Conservation (phyloP, 352 stramenopile species). For the Saprolegnia diclina region DNA sequence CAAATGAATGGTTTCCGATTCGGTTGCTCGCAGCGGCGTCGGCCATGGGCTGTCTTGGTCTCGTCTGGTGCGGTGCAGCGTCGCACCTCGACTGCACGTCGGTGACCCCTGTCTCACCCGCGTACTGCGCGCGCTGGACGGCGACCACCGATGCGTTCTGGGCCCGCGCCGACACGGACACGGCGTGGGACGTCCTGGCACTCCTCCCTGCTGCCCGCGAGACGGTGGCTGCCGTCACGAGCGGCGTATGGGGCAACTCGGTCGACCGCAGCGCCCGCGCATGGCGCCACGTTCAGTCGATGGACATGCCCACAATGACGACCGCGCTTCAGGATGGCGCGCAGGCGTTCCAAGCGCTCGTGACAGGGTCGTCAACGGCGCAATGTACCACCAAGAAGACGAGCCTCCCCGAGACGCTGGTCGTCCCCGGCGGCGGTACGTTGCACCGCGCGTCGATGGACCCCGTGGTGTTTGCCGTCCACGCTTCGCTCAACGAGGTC, state of each 20-base stretch:
- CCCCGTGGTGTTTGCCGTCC: not conserved
- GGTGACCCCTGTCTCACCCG: not conserved
- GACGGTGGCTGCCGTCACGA: not conserved
- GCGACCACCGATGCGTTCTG: not conserved
- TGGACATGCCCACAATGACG: not conserved
- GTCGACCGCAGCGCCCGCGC: not conserved
- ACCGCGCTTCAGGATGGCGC: not conserved
- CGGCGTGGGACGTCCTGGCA: slow-evolving; percentile 3
- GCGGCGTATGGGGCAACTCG: not conserved
- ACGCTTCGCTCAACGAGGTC: not conserved
- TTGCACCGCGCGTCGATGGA: not conserved
- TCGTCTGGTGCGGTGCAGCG: not conserved
- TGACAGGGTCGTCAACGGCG: not conserved
- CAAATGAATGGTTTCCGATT: not conserved
- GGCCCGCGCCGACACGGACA: not conserved
- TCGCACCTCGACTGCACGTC: not conserved
- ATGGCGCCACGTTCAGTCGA: not conserved
- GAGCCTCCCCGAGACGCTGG: not conserved
- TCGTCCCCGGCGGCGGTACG: not conserved
- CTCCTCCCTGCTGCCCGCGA: not conserved
- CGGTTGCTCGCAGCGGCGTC: not conserved
- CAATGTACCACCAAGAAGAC: too few species aligned
- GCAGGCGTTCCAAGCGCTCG: not conserved
- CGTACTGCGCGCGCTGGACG: slow-evolving; percentile 6
- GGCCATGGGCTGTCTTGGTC: not conserved